Evolutionary conservation across 768 basidiomycete species (phyloP).

Genomic region (Strobilomyces echinocephalus): DNA sequence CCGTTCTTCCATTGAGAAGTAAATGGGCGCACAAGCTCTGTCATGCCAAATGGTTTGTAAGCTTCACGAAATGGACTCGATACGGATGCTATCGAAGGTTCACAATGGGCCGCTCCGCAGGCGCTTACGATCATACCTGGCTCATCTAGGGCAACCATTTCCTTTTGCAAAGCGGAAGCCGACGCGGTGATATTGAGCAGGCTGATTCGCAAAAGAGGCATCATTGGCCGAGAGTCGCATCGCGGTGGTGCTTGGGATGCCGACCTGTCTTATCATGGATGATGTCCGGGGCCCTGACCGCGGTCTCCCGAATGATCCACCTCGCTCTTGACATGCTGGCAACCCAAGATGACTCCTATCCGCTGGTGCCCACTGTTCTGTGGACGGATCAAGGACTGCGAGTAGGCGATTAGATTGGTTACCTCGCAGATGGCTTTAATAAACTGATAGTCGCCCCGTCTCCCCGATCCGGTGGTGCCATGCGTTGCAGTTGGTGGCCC

Average conservation of each 20-base stretch:
- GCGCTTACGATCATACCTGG: not conserved
- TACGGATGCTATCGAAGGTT: not conserved
- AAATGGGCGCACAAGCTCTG: not conserved
- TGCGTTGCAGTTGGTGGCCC: not conserved
- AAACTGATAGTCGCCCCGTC: no score
- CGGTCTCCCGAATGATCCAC: not conserved
- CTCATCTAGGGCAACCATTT: not conserved
- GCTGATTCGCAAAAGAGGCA: not conserved
- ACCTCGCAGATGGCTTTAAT: not conserved
- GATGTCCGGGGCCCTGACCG: not conserved
- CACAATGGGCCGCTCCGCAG: not conserved
- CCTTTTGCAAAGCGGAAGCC: not conserved
- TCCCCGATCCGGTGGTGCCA: no score
- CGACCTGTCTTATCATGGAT: not conserved
- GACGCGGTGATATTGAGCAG: not conserved
- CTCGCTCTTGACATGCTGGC: not conserved
- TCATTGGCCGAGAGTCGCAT: not conserved
- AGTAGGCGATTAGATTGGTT: not conserved
- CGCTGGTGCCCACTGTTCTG: not conserved
- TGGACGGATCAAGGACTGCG: no score
- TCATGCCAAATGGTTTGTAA: not conserved
- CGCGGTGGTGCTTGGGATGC: not conserved
- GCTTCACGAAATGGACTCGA: not conserved
- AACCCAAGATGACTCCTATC: not conserved
- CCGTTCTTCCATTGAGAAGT: not conserved